Percentiles rank a stretch among this genome's conserved stretches.
phyloP scores from a whole-genome alignment of 176 grass and related monocot species.

The Canna indica region DNA sequence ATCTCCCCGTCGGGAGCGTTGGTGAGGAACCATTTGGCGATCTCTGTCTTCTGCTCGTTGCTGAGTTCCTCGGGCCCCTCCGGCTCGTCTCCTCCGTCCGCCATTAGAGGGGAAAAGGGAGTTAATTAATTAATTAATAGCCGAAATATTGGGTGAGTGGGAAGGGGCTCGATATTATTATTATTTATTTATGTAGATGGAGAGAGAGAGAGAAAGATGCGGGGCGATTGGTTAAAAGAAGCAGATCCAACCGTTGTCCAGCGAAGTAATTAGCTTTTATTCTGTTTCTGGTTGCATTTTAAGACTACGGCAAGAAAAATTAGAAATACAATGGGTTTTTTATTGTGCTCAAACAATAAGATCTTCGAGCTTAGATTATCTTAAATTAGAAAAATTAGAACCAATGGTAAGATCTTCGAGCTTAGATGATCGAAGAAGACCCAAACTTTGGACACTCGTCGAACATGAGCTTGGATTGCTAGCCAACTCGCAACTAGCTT shows the following conservation, averaged over 20 bases:
- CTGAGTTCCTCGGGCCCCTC: constrained; percentile 37
- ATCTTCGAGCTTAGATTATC: no score
- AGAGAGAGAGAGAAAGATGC: neutral
- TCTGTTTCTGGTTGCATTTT: neutral
- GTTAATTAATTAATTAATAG: neutral
- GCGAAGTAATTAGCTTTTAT: neutral
- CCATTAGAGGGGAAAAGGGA: constrained; percentile 36
- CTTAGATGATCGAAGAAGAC: no score
- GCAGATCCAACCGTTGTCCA: neutral
- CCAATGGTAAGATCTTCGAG: no score
- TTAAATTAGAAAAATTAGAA: no score
- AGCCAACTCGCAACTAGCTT: no score
- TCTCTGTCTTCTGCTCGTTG: constrained; percentile 66
- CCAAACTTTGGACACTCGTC: no score
- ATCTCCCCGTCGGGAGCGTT: constrained; percentile 95
- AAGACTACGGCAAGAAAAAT: neutral
- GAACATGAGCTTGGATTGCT: no score
- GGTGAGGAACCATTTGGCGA: constrained; percentile 90
- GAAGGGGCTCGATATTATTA: neutral
- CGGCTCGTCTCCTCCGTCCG: constrained; percentile 44
- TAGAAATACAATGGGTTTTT: no score
- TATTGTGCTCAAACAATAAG: no score
- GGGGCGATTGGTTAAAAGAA: neutral
- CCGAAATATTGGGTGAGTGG: neutral
- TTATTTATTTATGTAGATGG: neutral